Base-by-base conservation (phyloP, 78 protist genomes). In the Dictyostelium firmibasis region DNA sequence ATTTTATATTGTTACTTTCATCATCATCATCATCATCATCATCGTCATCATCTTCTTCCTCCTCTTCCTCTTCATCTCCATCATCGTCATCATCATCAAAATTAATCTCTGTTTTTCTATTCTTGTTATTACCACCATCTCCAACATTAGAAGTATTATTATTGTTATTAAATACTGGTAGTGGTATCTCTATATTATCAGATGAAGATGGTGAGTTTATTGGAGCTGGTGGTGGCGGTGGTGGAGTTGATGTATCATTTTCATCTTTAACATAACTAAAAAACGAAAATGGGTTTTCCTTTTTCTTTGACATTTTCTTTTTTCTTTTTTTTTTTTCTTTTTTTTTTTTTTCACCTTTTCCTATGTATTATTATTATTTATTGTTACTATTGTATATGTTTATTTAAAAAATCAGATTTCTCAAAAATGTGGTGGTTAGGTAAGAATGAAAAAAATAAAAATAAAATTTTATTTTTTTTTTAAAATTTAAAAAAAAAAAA, bases 281-380 rank as follows among this genome's bases (percentile, higher is more conserved):
- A 36, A 89, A 89, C 16, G 94, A 89, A 70, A 89, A 89, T 81
- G 94, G 94, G 29, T 89, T 89, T 76, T 87, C 86, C 7, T 84
- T 84, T 67, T 25, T 67, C 47, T 89, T 89, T 81, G 84, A 78
- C 93, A 87, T 77, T 31, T 75, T 57, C 9, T 2, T 20, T 57
- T 57, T 14, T 57, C 16, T 1, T 9, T 50, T 14, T 50, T 14
- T 3, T 53, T 53, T 3, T 57, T 11, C 20, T 20, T 57, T 53
- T 16, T 53, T 53, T 16, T 16, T 53, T 53, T 53, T 38, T 38
- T 4, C n/a, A n/a, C n/a, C 43, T 38, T 38, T 38, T 38, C 43
- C n/a, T 41, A 41, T 41, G 44, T 41, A 41, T 41, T 44, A 44
- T 44, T 44, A 10, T 7, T 44, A 44, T n/a, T n/a, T n/a, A n/a